Base-by-base conservation (phyloP, 106 monocot species). In the Dendrobium officinale region DNA sequence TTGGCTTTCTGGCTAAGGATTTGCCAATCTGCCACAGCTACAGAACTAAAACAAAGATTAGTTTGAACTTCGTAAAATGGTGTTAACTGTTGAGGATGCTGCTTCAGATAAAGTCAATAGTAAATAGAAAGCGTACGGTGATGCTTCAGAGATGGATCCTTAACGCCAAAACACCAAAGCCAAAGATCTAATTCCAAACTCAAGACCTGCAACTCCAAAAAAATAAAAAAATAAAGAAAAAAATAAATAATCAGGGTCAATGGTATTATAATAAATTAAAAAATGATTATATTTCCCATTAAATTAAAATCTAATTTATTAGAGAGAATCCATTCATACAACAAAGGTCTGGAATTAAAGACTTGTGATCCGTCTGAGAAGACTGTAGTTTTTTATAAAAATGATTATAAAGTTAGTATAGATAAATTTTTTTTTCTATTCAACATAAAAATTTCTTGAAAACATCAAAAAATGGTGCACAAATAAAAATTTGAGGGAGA, bases 51-150 rank as follows among this genome's bases (percentile, higher is more conserved):
- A 26, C n/a, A 15, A 72, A 27, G 1, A 33, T 37, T 3, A 11
- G 11, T 37, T 3, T 7, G 2, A 51, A 51, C 10, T 51, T 51
- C 10, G 51, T 13, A 51, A 51, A 51, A 51, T 3, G 13, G 13
- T 15, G 15, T 13, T 3, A 13, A 51, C 13, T 13, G 51, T 51
- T 51, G 13, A 51, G 51, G 51, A 13, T 51, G 13, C 51, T 51
- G 51, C 10, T 44, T 22, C 43, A 9, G 74, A 22, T 44, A 18
- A 6, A 55, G 9, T 94, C 87, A 99, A 64, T 99, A 99, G 70
- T 95, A 99, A 51, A 99, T 91, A 9, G 99, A 99, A 33, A 95
- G 90, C 19, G 99, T 95, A 42, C 93, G 93, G 66, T 99, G 99
- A 85, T 95, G 85, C 17, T 86, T 79, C 93, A 99, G 79, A 31